Evolutionary conservation across 768 basidiomycete species (phyloP).

Genomic region (Collybia sp.): DNA sequence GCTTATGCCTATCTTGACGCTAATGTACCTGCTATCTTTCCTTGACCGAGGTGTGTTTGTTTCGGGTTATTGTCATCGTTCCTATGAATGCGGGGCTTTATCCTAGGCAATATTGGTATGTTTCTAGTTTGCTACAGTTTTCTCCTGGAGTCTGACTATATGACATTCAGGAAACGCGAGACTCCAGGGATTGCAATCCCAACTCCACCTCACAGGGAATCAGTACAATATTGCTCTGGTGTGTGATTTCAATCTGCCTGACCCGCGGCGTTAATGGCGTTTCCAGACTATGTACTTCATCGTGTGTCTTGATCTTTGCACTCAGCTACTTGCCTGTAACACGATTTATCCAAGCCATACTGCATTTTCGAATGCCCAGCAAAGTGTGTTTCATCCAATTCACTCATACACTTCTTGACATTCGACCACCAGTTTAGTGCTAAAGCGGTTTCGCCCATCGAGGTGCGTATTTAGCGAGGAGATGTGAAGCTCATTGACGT

Average conservation of each 20-base stretch:
- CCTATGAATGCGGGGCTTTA: neutral
- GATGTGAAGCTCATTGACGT: neutral
- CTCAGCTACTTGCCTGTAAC: neutral
- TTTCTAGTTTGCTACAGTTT: neutral
- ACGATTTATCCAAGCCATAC: slow-evolving; percentile 36
- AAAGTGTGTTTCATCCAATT: slow-evolving; percentile 39
- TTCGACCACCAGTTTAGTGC: slow-evolving; percentile 33
- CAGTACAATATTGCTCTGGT: slow-evolving; percentile 39
- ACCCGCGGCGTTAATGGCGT: neutral
- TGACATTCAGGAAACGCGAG: slow-evolving; percentile 53
- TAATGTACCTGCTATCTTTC: slow-evolving; percentile 62
- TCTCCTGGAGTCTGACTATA: neutral
- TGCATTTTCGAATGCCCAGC: slow-evolving; percentile 67
- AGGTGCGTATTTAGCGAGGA: slow-evolving; percentile 26
- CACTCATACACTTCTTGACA: neutral
- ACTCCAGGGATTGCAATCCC: slow-evolving; percentile 52
- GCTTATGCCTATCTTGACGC: slow-evolving; percentile 51
- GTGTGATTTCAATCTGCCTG: slow-evolving; percentile 8
- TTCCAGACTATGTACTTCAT: slow-evolving; percentile 67
- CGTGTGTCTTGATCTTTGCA: slow-evolving; percentile 28
- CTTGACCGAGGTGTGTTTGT: slow-evolving; percentile 49
- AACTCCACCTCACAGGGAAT: slow-evolving; percentile 27
- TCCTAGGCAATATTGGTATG: slow-evolving; percentile 52
- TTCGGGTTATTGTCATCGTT: neutral
- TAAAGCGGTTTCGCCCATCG: slow-evolving; percentile 64